Evolutionary conservation across 1,284 basidiomycete genomes (phyloP).

Genomic region (Rhodotorula sp.): DNA sequence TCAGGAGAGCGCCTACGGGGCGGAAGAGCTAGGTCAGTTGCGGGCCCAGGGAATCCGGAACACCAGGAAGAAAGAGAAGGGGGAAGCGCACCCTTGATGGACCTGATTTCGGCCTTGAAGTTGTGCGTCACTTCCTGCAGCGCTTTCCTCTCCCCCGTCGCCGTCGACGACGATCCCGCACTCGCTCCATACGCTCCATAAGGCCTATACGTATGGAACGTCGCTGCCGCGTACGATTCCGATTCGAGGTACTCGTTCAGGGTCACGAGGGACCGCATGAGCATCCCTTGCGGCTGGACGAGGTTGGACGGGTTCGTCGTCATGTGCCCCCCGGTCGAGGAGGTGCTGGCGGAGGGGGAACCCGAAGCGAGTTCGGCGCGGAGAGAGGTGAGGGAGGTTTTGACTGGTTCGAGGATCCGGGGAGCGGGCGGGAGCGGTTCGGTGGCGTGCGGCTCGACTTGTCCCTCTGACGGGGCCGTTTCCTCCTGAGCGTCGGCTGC

Average conservation of each 20-base stretch:
- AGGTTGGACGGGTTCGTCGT: constrained; percentile 26
- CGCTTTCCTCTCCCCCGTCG: constrained; percentile 18
- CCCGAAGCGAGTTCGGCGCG: constrained; percentile 1
- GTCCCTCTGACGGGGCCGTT: too few species aligned
- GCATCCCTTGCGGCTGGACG: constrained; percentile 26
- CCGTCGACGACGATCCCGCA: background rate
- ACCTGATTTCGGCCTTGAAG: constrained; percentile 33
- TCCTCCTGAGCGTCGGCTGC: background rate
- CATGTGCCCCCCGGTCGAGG: background rate
- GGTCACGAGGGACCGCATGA: constrained; percentile 28
- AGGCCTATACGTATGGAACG: constrained; percentile 14
- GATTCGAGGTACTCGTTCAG: constrained; percentile 35
- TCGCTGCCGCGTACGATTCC: constrained; percentile 20
- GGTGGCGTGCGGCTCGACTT: background rate
- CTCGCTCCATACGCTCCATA: constrained; percentile 4
- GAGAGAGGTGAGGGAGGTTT: constrained; percentile 12
- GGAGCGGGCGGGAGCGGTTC: constrained; percentile 4
- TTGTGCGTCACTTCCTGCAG: constrained; percentile 17
- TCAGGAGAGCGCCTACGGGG: constrained; percentile 27
- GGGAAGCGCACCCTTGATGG: constrained; percentile 27
- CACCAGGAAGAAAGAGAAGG: background rate
- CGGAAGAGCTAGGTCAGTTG: background rate
- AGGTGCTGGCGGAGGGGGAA: background rate
- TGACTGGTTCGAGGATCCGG: constrained; percentile 6
- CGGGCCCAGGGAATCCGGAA: background rate